phyloP scores from a whole-genome alignment of 2,329 filamentous ascomycete species.

The Aspergillus japonicus region DNA sequence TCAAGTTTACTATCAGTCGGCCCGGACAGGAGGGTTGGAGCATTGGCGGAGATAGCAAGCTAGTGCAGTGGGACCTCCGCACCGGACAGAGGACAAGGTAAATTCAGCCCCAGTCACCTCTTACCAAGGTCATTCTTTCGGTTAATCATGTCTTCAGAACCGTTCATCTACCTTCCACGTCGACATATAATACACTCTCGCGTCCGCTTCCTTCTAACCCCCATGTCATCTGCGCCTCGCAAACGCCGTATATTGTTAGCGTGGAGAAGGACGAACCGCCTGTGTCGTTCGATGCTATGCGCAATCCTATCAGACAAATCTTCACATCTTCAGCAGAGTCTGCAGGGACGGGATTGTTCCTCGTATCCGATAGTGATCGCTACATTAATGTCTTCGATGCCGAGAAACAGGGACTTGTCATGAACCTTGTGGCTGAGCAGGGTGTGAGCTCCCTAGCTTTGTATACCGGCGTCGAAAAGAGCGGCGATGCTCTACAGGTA shows the following conservation, averaged over 20 bases:
- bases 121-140: background rate
- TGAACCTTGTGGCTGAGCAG: conserved; percentile 50
- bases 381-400: conserved; percentile 53
- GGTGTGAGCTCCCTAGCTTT: conserved; percentile 45
- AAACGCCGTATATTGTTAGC: conserved; percentile 49
- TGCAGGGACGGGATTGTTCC: conserved; percentile 40
- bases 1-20: conserved; percentile 48
- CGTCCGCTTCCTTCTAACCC: conserved; percentile 42
- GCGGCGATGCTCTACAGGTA: conserved; percentile 16
- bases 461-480: conserved; percentile 26
- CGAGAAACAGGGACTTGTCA: conserved; percentile 42
- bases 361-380: conserved; percentile 51
- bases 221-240: conserved; percentile 51
- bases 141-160: conserved; percentile 33
- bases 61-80: conserved; percentile 53
- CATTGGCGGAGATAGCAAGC: conserved; percentile 53
- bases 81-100: conserved; percentile 47
- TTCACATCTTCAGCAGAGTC: conserved; percentile 42
- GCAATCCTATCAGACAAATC: conserved; percentile 49
- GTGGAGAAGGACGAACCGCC: conserved; percentile 41
- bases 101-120: conserved; percentile 4
- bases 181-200: conserved; percentile 40
- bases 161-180: conserved; percentile 44
- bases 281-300: conserved; percentile 49
- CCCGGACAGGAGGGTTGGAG: conserved; percentile 51